Conservation (phyloP, 257 asterid species). For the Knoxia roxburghii region DNA sequence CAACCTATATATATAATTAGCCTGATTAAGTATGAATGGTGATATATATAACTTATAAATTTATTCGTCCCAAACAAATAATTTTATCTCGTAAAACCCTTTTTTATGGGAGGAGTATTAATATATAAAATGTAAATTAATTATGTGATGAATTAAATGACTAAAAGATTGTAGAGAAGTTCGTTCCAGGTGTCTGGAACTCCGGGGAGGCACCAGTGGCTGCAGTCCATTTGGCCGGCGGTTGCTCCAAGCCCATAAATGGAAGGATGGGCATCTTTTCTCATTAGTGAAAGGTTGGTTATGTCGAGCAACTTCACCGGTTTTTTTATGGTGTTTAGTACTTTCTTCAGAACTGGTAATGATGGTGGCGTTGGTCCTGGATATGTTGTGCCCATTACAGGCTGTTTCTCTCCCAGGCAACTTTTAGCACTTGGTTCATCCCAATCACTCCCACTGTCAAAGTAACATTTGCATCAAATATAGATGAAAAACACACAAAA, state of each 20-base stretch:
- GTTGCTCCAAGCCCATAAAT: slow-evolving; percentile 48
- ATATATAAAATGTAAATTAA: too few species aligned
- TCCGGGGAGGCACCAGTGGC: slow-evolving; percentile 93
- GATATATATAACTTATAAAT: too few species aligned
- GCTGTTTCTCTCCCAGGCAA: slow-evolving; percentile 43
- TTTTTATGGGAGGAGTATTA: too few species aligned
- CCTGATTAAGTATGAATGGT: too few species aligned
- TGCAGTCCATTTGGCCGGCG: slow-evolving; percentile 59
- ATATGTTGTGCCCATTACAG: slow-evolving; percentile 51
- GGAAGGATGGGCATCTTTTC: slow-evolving; percentile 94
- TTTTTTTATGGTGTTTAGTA: slow-evolving; percentile 42
- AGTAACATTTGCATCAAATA: background rate
- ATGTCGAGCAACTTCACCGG: slow-evolving; percentile 54
- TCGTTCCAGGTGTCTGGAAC: slow-evolving; percentile 90
- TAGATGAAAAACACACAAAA: too few species aligned
- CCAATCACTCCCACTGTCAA: slow-evolving; percentile 66
- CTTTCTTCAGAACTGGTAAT: slow-evolving; percentile 49
- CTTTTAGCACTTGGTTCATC: slow-evolving; percentile 49
- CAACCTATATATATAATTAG: too few species aligned
- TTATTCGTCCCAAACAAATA: too few species aligned
- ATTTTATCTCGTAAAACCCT: too few species aligned
- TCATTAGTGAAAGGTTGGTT: slow-evolving; percentile 60
- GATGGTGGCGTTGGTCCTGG: slow-evolving; percentile 69
- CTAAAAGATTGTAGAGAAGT: slow-evolving; percentile 50
- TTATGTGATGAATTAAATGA: too few species aligned